A percentile compares a stretch with the other conserved stretches of the same genome.
Conservation (phyloP, 345 rosid genomes). For the Eucalyptus brandiana region DNA sequence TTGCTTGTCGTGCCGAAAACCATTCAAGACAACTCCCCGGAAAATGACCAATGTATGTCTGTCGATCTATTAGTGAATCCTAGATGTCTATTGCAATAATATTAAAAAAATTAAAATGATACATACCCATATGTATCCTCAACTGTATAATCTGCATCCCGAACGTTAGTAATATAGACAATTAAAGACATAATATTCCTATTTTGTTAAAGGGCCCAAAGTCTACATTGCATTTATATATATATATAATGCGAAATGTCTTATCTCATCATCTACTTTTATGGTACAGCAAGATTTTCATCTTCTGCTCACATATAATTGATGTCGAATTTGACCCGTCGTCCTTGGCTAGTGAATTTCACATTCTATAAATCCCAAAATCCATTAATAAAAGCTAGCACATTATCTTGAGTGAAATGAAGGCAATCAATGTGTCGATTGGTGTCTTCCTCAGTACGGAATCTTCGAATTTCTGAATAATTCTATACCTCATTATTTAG, state of each 20-base stretch:
- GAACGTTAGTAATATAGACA: neutral
- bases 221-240: neutral
- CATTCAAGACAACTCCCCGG: neutral
- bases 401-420: neutral
- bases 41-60: neutral
- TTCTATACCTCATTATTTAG: neutral
- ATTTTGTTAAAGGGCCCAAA: neutral
- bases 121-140: neutral
- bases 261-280: neutral
- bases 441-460: neutral
- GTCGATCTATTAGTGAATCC: too few relatives aligned
- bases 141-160: neutral
- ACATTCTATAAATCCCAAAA: neutral
- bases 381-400: neutral
- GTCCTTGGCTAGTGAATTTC: neutral
- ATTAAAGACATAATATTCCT: neutral
- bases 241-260: neutral
- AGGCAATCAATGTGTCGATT: neutral
- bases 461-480: neutral
- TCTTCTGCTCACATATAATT: neutral
- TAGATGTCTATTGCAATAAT: neutral
- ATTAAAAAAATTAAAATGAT: neutral
- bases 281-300: neutral
- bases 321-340: neutral
- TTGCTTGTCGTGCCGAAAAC: neutral